A percentile compares a stretch with the other conserved stretches of the same genome.
These are phyloP conservation scores for Omphalotus olearius DNA, from an alignment of 1,284 basidiomycete species.

Conservation along the genomic window DNA sequence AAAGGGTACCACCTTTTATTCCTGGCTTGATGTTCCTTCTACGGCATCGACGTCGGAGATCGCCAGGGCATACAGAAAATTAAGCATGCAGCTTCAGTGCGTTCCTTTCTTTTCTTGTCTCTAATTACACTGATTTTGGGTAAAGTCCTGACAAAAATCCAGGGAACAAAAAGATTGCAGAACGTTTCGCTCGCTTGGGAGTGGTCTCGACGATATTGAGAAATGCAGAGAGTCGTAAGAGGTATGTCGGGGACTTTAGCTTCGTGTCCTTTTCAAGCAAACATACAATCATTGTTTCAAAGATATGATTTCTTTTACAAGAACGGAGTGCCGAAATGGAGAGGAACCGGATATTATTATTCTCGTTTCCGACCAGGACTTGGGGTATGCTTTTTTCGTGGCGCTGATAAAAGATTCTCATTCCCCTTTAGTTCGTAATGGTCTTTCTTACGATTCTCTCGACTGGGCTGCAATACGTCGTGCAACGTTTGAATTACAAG, in stretches of 20 bases:
- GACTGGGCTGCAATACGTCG: constrained; percentile 73
- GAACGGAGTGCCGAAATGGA: constrained; percentile 87
- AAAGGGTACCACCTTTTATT: constrained; percentile 88
- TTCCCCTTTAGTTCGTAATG: constrained; percentile 54
- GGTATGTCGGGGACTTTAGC: constrained; percentile 42
- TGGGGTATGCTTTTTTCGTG: constrained; percentile 30
- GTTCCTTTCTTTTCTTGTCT: constrained; percentile 24
- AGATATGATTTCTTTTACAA: constrained; percentile 92
- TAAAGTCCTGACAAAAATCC: constrained; percentile 91
- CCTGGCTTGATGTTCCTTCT: constrained; percentile 71
- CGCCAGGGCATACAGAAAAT: constrained; percentile 83
- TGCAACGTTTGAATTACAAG: constrained; percentile 74
- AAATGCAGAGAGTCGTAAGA: constrained; percentile 69
- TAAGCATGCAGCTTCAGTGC: constrained; percentile 84
- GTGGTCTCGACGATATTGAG: constrained; percentile 82
- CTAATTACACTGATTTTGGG: constrained; percentile 3
- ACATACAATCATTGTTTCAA: not conserved
- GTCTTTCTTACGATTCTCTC: constrained; percentile 74
- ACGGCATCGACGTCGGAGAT: constrained; percentile 74
- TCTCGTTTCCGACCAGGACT: constrained; percentile 89
- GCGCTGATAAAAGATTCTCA: not conserved
- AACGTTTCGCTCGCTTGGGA: constrained; percentile 84
- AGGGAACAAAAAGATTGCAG: constrained; percentile 73
- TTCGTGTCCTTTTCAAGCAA: not conserved
- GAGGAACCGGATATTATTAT: constrained; percentile 89